Conservation (phyloP, 169 alveolate genomes). For the Nephromyces sp. region DNA sequence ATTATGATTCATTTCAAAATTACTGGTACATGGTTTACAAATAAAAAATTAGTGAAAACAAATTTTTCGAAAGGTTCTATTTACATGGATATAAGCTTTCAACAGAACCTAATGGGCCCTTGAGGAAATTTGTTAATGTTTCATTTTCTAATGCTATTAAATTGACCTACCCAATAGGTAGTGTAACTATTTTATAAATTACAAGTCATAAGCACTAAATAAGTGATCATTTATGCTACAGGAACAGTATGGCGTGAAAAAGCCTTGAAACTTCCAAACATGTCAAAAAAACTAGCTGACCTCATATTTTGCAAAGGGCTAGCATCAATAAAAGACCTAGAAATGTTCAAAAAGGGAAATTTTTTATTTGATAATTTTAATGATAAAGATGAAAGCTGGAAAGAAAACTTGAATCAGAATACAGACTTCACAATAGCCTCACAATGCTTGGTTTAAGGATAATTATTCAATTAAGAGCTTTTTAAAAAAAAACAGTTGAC, state of each 20-base stretch:
- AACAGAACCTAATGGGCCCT: background rate
- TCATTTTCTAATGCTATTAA: background rate
- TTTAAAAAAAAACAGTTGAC: no score
- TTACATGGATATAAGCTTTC: slow-evolving; percentile 16
- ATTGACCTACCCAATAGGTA: background rate
- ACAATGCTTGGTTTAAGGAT: no score
- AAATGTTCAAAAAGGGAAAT: no score
- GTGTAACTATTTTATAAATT: background rate
- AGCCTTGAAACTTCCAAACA: background rate
- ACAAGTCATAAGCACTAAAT: background rate
- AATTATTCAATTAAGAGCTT: no score
- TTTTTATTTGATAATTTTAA: no score
- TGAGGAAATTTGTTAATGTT: background rate
- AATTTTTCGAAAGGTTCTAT: slow-evolving; percentile 3
- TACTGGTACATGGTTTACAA: slow-evolving; percentile 1
- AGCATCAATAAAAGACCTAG: no score
- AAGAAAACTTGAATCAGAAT: no score
- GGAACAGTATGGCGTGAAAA: background rate
- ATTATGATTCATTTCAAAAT: background rate
- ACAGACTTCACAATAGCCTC: no score
- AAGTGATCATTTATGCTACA: background rate
- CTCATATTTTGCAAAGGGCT: no score
- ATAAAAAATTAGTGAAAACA: background rate
- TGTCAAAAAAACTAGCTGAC: no score
- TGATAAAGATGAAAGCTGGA: no score